Evolutionary conservation across 106 monocot genomes (phyloP), one percentile per base, ranked within the genome.

Genomic region (Apostasia ramifera): DNA sequence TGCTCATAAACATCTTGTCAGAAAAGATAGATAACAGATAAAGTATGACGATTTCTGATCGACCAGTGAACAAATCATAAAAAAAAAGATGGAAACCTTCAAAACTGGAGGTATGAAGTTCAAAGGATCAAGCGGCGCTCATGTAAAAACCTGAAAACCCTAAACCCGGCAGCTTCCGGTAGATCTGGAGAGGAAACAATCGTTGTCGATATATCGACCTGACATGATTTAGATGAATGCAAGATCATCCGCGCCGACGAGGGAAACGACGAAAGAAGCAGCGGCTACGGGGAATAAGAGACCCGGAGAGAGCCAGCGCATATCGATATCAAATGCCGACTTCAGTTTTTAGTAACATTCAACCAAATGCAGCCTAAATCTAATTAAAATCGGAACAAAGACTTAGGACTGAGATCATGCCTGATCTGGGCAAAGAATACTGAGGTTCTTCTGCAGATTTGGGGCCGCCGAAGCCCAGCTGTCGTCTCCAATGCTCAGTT

Each of bases 391-490:
- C 4, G 2, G 47, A 50, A 39, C 41, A 14, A 55, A 57, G 53
- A 2, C 4, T 8, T 3, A 44, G 40, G 47, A 55, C 48, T 42
- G 8, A 70, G 60, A 57, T 70, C 51, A 11, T 7, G 67, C 94
- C 87, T 94, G 81, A 59, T 79, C 57, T 0, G 69, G 69, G 5
- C 82, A 81, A 53, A 94, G 90, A 51, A 94, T 61, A 2, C 46
- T 10, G 44, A 94, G 76, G 71, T 94, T 90, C 71, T 70, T 94
- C 72, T 50, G 47, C 1, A 90, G 87, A 58, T 68, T 70, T 6
- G 90, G 90, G 8, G 76, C 74, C 1, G 78, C 44, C 6, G 78
- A 53, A 0, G 79, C 84, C 80, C 82, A 82, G 6, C 56, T 81
- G 40, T 83, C 82, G 44, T 53, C 80, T 48, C 44, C 69, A 12